Conservation (phyloP, 257 asterid genomes). For the Anisodus acutangulus region DNA sequence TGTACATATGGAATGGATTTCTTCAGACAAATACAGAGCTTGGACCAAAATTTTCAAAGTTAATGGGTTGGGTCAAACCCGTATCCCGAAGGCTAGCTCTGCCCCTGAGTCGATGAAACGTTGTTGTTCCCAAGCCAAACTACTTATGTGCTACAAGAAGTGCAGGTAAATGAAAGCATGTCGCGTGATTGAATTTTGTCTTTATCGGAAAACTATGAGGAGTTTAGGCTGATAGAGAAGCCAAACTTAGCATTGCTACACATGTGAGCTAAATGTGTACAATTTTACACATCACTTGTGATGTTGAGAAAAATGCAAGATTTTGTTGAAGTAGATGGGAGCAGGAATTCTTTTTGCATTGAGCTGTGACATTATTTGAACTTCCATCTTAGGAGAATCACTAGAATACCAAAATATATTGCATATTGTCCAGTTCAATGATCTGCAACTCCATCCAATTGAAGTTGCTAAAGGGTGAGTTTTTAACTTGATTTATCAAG, state of each 20-base stretch:
- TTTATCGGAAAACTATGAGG: slow-evolving; percentile 53
- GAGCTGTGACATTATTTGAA: too few relatives aligned
- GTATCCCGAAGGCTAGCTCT: too few relatives aligned
- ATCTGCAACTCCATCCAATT: background rate
- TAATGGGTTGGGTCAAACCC: too few relatives aligned
- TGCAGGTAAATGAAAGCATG: slow-evolving; percentile 45
- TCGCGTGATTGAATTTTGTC: slow-evolving; percentile 56
- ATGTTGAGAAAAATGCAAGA: too few relatives aligned
- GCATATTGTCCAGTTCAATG: background rate
- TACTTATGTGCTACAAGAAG: slow-evolving; percentile 53
- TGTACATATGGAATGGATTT: slow-evolving; percentile 48
- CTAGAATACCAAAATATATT: too few relatives aligned
- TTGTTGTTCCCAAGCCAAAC: slow-evolving; percentile 42
- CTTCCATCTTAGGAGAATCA: too few relatives aligned
- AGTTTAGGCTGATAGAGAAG: slow-evolving; percentile 79
- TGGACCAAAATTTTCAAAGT: too few relatives aligned
- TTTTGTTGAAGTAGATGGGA: too few relatives aligned
- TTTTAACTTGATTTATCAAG: too few relatives aligned
- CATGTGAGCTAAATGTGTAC: background rate
- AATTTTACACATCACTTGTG: background rate
- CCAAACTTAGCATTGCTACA: slow-evolving; percentile 25
- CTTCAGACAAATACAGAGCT: too few relatives aligned
- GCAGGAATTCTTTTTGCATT: too few relatives aligned
- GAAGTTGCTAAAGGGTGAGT: background rate
- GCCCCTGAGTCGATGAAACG: too few relatives aligned